Evolutionary conservation across 2,329 filamentous ascomycete genomes (phyloP).

Genomic region (Helotiales sp.): DNA sequence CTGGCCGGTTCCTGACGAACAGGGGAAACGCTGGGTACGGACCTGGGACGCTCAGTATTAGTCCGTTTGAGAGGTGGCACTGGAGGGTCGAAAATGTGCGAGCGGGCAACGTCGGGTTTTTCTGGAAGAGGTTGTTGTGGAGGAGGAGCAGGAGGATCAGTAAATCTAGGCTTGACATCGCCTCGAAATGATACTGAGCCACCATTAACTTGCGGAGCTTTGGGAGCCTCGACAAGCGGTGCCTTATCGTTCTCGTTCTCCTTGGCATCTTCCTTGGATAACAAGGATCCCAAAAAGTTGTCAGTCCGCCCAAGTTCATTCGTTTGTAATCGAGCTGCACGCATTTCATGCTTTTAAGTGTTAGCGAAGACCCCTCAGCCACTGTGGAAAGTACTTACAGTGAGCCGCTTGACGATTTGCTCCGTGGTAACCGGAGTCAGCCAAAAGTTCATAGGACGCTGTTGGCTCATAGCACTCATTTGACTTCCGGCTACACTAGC

Average conservation of each 20-base stretch:
- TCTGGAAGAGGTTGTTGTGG: constrained; percentile 92
- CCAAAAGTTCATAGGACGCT: constrained; percentile 81
- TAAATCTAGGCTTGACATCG: constrained; percentile 84
- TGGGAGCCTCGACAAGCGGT: constrained; percentile 54
- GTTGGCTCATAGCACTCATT: constrained; percentile 66
- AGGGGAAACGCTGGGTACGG: constrained; percentile 53
- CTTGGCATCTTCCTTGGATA: constrained; percentile 72
- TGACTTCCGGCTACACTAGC: constrained; percentile 60
- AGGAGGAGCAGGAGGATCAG: constrained; percentile 89
- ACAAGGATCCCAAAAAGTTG: constrained; percentile 77
- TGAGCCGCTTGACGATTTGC: constrained; percentile 82
- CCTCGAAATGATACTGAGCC: constrained; percentile 58
- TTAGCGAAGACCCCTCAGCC: constrained; percentile 32
- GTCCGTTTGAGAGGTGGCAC: constrained; percentile 72
- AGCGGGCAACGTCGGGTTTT: constrained; percentile 75
- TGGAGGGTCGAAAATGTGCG: constrained; percentile 51
- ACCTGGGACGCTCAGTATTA: constrained; percentile 76
- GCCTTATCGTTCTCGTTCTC: constrained; percentile 55
- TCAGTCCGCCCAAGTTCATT: constrained; percentile 83
- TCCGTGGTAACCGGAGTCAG: constrained; percentile 90
- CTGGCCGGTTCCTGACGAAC: constrained; percentile 60
- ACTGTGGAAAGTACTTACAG: constrained; percentile 35
- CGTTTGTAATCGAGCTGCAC: constrained; percentile 83
- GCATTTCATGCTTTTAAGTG: constrained; percentile 76
- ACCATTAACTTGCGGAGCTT: constrained; percentile 53